Evolutionary conservation across 202 grass and related monocot species (phyloP), one percentile per base, ranked within the genome.

Genomic region (Panicum hallii): DNA sequence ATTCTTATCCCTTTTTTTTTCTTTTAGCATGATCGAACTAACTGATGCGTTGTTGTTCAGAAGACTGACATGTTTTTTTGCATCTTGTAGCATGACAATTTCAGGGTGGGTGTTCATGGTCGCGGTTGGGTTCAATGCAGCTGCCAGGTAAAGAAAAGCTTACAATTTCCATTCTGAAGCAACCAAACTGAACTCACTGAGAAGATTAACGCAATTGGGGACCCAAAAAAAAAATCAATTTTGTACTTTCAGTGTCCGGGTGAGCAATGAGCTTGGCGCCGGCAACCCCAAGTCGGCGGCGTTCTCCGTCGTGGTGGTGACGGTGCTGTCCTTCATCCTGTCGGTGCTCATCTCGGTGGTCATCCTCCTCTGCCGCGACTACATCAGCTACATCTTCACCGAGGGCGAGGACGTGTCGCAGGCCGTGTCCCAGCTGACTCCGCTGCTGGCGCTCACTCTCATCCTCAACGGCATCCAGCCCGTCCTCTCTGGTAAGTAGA

Each of bases 401-500:
- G 91, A 92, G 41, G 91, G 91, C 30, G 82, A 92, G 36, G 87
- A 60, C 63, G 45, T 91, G 94, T 94, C 17, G 71, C 64, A 64
- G 10, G 94, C 94, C 0, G 94, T 97, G 48, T 79, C 94, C 0
- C 61, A 82, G 26, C 88, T 97, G 34, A 85, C 85, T 48, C 94
- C 94, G 0, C 86, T 92, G 10, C 90, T 97, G 0, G 91, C 91
- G 5, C 16, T 30, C 83, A 97, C 90, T 0, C 77, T 97, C 23
- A 87, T 97, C 72, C 91, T 97, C 36, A 97, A 97, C 70, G 94
- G 94, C 77, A 94, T 97, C 63, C 94, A 97, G 38, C 94, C 94
- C 17, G 94, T 97, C 67, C 49, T 97, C 4, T 94, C 94, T 34
- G 94, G 94, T 97, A 15, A 73, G 71, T 72, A 30, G 26, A 26